Evolutionary conservation across 495 filamentous ascomycete species (phyloP), one percentile per base, ranked within the genome.

Genomic region (Aspergillus taichungensis): DNA sequence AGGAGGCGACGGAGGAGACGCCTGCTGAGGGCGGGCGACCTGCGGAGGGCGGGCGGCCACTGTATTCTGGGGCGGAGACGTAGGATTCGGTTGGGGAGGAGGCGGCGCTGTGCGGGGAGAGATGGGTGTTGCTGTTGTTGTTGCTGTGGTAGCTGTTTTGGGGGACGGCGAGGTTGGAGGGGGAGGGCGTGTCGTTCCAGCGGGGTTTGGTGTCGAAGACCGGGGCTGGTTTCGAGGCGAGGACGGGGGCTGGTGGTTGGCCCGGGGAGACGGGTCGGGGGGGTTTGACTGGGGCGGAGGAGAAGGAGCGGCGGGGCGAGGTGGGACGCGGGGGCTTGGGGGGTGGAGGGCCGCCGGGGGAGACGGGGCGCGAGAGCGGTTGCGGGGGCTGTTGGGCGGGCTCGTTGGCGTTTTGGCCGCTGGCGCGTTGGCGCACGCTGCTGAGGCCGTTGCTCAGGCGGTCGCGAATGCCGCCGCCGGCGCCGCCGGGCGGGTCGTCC

Each of bases 401-500:
- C 18, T 24, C 18, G 18, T 24, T 24, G 18, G 18, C 18, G 18
- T 24, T 24, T 24, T 24, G 18, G 18, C 18, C 18, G 18, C 18
- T 24, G 18, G 18, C 18, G 18, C 18, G 18, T 24, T 24, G 18
- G 18, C 18, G 18, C 18, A 24, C 55, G 24, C 48, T 50, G 13
- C 56, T 46, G 12, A 61, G 59, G 56, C 30, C 60, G 56, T 50
- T 61, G 49, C 6, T 11, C 5, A 35, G 31, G 33, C 42, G 18
- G 18, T 24, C 18, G 18, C 18, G 18, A 4, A 24, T 24, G 18
- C 18, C 18, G 39, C 28, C 13, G 42, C 50, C 5, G 57, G 50
- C 46, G 8, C 66, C 63, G 47, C 57, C 60, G 32, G 62, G 58
- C 7, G 58, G 60, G 8, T 71, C 62, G 42, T 63, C 68, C 31